A percentile compares a stretch with the other conserved stretches of the same genome.
These are phyloP conservation scores for Termitomyces sp. DNA, from an alignment of 768 basidiomycete genomes.

Conservation along the genomic window DNA sequence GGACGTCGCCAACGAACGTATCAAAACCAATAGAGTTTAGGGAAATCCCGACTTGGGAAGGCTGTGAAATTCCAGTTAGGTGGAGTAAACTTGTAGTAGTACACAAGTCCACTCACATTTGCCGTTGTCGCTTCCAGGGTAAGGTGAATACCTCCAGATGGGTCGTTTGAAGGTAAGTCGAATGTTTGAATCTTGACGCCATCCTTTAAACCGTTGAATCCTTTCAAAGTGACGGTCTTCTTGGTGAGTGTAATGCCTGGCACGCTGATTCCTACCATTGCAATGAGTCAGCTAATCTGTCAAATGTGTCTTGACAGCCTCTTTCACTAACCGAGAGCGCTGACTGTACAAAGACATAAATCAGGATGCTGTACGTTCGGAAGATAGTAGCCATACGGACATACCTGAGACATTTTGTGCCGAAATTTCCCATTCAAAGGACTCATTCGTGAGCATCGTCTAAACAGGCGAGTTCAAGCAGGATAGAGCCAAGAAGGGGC, in stretches of 20 bases:
- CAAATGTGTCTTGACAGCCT: neutral
- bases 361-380: neutral
- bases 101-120: conserved; percentile 44
- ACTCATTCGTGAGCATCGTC: conserved; percentile 58
- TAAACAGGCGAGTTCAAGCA: conserved; percentile 14
- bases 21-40: conserved; percentile 61
- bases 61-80: conserved; percentile 31
- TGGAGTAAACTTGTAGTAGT: neutral
- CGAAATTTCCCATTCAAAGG: conserved; percentile 68
- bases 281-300: neutral
- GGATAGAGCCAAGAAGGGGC: neutral
- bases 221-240: conserved; percentile 62
- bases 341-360: conserved; percentile 34
- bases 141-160: conserved; percentile 66
- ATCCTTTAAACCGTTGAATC: conserved; percentile 63
- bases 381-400: conserved; percentile 11
- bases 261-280: conserved; percentile 49
- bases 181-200: conserved; percentile 65
- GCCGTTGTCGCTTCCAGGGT: conserved; percentile 56
- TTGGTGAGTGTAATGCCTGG: conserved; percentile 49
- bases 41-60: conserved; percentile 72
- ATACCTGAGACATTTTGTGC: conserved; percentile 60
- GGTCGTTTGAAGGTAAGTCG: conserved; percentile 68
- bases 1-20: conserved; percentile 46
- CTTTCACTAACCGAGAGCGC: conserved; percentile 43